Conservation (phyloP, 352 stramenopile species). For the Globisporangium ultimum region DNA sequence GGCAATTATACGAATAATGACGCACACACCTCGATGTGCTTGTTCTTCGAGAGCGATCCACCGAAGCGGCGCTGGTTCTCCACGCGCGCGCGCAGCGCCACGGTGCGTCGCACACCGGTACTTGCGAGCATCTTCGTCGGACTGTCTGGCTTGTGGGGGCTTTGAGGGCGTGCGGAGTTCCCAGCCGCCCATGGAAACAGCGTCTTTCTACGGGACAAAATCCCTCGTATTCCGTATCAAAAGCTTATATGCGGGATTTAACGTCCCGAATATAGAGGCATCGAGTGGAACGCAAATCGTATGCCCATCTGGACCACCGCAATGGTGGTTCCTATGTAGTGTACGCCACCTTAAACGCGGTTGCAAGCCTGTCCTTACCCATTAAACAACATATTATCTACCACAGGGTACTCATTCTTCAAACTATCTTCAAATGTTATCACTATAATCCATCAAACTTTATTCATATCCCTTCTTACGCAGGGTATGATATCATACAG, state of each 20-base stretch:
- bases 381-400: too few relatives aligned
- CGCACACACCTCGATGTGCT: slow-evolving; percentile 68
- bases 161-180: neutral
- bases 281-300: neutral
- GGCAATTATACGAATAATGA: neutral
- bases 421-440: too few relatives aligned
- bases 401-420: too few relatives aligned
- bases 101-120: slow-evolving; percentile 43
- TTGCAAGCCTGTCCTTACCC: too few relatives aligned
- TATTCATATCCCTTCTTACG: neutral
- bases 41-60: slow-evolving; percentile 79
- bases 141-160: slow-evolving; percentile 1
- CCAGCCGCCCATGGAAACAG: slow-evolving; percentile 19
- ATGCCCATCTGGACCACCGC: slow-evolving; percentile 1
- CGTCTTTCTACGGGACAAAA: neutral
- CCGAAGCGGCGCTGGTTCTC: slow-evolving; percentile 70
- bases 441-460: too few relatives aligned
- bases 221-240: neutral
- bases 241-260: neutral
- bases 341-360: neutral
- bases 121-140: slow-evolving; percentile 40
- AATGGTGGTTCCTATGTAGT: neutral
- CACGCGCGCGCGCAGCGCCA: slow-evolving; percentile 38
- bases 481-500: neutral
- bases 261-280: neutral